Percentiles rank a stretch among this genome's conserved stretches.
Conservation (phyloP, 2,329 filamentous ascomycete genomes). For the Pseudopithomyces maydicus region DNA sequence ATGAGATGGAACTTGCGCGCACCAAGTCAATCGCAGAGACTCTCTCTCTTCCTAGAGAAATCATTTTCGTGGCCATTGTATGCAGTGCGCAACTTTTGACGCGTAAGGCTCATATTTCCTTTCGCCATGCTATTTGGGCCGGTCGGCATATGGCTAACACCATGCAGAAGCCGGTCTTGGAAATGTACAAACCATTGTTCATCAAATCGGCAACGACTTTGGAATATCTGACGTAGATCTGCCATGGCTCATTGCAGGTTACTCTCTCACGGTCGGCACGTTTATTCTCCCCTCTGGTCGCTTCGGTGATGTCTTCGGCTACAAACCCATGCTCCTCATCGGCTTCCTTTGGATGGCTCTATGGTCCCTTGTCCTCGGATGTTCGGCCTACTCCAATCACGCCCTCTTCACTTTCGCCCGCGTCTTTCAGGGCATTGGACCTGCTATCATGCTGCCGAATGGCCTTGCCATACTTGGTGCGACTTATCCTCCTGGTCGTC, state of each 20-base stretch:
- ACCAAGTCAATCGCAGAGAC: slow-evolving; percentile 5
- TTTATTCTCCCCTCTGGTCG: slow-evolving; percentile 53
- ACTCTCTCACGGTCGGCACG: slow-evolving; percentile 50
- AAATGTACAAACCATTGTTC: slow-evolving; percentile 46
- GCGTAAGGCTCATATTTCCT: not conserved
- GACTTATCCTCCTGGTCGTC: slow-evolving; percentile 60
- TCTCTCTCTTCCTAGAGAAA: not conserved
- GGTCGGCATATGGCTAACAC: slow-evolving; percentile 20
- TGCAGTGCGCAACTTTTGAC: slow-evolving; percentile 3
- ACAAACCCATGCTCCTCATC: slow-evolving; percentile 55
- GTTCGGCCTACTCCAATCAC: slow-evolving; percentile 47
- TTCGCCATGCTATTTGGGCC: not conserved
- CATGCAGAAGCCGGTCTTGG: slow-evolving; percentile 36
- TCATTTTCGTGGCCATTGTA: slow-evolving; percentile 4
- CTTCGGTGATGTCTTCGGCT: slow-evolving; percentile 56
- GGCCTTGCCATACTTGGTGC: slow-evolving; percentile 65
- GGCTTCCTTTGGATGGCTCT: slow-evolving; percentile 57
- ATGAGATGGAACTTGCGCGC: not conserved
- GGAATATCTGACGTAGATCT: slow-evolving; percentile 48
- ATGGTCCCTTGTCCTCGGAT: slow-evolving; percentile 54
- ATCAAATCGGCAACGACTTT: slow-evolving; percentile 53
- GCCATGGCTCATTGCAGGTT: slow-evolving; percentile 52
- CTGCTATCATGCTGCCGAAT: slow-evolving; percentile 68
- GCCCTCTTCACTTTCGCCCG: slow-evolving; percentile 46
- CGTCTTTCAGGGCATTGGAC: slow-evolving; percentile 59